Evolutionary conservation across 768 basidiomycete genomes (phyloP).

Genomic region (Tulasnella sp.): DNA sequence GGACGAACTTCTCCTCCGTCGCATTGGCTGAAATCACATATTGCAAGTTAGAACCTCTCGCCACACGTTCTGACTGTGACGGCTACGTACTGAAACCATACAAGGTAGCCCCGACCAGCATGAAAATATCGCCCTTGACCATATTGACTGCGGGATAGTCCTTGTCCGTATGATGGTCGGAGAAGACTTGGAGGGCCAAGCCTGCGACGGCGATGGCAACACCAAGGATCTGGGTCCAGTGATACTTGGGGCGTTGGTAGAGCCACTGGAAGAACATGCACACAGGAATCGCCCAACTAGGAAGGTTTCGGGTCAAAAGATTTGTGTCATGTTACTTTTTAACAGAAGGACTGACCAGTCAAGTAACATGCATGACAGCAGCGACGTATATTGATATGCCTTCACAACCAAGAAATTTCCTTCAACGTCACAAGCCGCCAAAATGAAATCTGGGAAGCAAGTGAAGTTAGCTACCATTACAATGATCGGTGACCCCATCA

Average conservation of each 20-base stretch:
- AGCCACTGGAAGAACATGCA: slow-evolving; percentile 80
- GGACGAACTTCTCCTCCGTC: slow-evolving; percentile 83
- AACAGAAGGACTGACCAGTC: slow-evolving; percentile 56
- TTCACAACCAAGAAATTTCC: slow-evolving; percentile 84
- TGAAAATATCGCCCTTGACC: slow-evolving; percentile 79
- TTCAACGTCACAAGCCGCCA: slow-evolving; percentile 80
- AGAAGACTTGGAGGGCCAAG: slow-evolving; percentile 72
- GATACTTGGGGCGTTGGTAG: slow-evolving; percentile 74
- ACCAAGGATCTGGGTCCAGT: slow-evolving; percentile 79
- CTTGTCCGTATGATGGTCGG: slow-evolving; percentile 74
- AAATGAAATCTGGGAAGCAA: slow-evolving; percentile 55
- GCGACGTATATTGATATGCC: slow-evolving; percentile 80
- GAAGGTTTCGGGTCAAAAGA: background rate
- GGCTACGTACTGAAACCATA: slow-evolving; percentile 73
- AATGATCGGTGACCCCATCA: background rate
- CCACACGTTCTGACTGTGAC: background rate
- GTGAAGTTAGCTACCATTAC: background rate
- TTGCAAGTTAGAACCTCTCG: background rate
- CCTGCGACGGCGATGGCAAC: slow-evolving; percentile 68
- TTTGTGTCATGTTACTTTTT: background rate
- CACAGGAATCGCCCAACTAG: slow-evolving; percentile 82
- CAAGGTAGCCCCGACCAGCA: slow-evolving; percentile 79
- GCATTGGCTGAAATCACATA: slow-evolving; percentile 58
- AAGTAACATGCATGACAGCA: slow-evolving; percentile 87
- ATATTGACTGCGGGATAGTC: slow-evolving; percentile 60